A percentile compares a stretch with the other conserved stretches of the same genome.
Evolutionary conservation across 805 yeast species (phyloP).

Genomic region (Lipomyces oligophaga): DNA sequence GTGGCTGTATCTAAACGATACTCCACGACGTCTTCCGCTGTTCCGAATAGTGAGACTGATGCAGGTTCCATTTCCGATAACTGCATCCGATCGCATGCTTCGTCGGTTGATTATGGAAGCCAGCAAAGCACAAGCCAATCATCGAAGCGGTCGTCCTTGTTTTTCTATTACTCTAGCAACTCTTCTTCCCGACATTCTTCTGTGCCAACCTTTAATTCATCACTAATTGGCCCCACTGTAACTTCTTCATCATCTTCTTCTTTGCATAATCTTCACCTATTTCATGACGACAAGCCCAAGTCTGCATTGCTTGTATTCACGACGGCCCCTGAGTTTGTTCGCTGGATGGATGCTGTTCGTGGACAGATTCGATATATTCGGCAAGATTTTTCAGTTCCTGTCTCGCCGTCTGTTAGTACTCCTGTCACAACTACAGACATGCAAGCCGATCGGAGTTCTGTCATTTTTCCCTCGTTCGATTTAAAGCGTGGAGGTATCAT

Average conservation of each 20-base stretch:
- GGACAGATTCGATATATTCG: slow-evolving; percentile 19
- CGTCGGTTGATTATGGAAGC: background rate
- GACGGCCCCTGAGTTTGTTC: slow-evolving; percentile 18
- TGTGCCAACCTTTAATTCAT: background rate
- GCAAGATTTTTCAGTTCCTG: no score
- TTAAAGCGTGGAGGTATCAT: no score
- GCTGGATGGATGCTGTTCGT: slow-evolving; percentile 22
- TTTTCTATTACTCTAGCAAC: slow-evolving; percentile 1
- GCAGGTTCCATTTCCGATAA: background rate
- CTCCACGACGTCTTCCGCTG: background rate
- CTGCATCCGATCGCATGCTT: background rate
- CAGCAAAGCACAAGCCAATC: background rate
- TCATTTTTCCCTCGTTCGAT: no score
- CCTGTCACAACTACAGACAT: no score
- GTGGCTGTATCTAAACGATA: background rate
- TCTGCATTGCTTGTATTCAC: slow-evolving; percentile 14
- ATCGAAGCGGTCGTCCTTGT: slow-evolving; percentile 4
- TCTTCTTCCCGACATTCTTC: background rate
- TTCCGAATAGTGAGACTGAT: background rate
- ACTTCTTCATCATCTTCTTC: slow-evolving; percentile 4
- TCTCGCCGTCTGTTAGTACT: no score
- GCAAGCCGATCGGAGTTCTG: no score
- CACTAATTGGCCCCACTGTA: slow-evolving; percentile 1
- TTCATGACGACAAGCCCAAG: slow-evolving; percentile 16
- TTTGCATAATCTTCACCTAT: slow-evolving; percentile 9